Conservation (phyloP, 176 grass and related monocot species). For the Oryza meyeriana region DNA sequence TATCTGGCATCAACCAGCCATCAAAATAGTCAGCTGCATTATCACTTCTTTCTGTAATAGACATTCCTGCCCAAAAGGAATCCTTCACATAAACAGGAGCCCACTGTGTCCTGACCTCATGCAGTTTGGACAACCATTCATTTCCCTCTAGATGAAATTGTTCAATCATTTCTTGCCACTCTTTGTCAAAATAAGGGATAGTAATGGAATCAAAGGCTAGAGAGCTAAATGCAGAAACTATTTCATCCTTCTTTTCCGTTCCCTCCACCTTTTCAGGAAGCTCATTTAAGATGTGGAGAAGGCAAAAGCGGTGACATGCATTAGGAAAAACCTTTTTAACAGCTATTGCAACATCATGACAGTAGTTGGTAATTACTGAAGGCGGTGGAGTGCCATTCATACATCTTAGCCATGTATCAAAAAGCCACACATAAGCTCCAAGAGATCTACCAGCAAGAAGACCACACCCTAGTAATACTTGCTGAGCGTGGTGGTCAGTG, state of each 20-base stretch:
- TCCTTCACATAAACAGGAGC: constrained; percentile 75
- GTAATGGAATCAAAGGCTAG: constrained; percentile 66
- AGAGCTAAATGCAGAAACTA: constrained; percentile 54
- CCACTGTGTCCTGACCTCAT: constrained; percentile 61
- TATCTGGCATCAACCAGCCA: constrained; percentile 56
- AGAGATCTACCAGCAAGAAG: constrained; percentile 65
- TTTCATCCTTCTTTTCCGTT: constrained; percentile 51
- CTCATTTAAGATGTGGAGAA: constrained; percentile 63
- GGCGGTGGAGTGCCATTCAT: constrained; percentile 67
- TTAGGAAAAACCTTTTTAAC: constrained; percentile 68
- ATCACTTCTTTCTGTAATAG: constrained; percentile 61
- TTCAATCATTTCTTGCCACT: constrained; percentile 64
- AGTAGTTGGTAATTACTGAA: constrained; percentile 72
- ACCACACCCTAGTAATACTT: constrained; percentile 71
- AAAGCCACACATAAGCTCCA: constrained; percentile 76
- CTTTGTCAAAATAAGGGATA: constrained; percentile 65
- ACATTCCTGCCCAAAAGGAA: constrained; percentile 79
- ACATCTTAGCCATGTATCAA: constrained; percentile 65
- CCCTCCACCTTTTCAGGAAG: constrained; percentile 60
- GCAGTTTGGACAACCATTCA: constrained; percentile 69
- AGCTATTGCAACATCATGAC: constrained; percentile 62
- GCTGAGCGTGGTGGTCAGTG: constrained; percentile 64
- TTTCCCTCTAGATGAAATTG: constrained; percentile 56
- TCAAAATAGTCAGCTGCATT: constrained; percentile 61
- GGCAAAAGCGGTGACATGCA: constrained; percentile 68